Conservation (phyloP, 2,329 filamentous ascomycete species). For the Trichoderma citrinoviride region DNA sequence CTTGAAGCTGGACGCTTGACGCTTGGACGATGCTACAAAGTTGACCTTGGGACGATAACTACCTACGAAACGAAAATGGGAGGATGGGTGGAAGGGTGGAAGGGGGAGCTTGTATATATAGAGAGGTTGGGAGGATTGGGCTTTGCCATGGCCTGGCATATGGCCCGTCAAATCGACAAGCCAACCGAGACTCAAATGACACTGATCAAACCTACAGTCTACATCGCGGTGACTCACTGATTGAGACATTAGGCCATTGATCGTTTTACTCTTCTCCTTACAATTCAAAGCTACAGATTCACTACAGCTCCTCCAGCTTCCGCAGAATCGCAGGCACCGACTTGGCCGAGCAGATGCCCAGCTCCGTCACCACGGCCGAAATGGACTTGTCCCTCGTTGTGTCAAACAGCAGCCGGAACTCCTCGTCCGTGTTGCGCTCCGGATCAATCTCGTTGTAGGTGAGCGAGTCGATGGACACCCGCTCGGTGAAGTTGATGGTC, state of each 20-base stretch:
- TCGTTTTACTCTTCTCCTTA: not conserved
- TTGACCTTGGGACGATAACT: too few species aligned
- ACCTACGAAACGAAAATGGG: not conserved
- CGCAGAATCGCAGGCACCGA: constrained; percentile 68
- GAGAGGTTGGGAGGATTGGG: not conserved
- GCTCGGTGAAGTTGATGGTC: constrained; percentile 86
- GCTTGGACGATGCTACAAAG: too few species aligned
- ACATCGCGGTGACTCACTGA: too few species aligned
- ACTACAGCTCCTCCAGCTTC: constrained; percentile 56
- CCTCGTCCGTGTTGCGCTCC: constrained; percentile 59
- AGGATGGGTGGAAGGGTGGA: not conserved
- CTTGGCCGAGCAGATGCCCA: constrained; percentile 80
- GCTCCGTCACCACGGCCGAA: constrained; percentile 85
- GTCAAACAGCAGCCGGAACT: constrained; percentile 76
- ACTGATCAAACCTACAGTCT: too few species aligned
- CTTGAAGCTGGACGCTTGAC: not conserved
- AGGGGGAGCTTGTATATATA: constrained; percentile 6
- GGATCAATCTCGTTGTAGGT: constrained; percentile 89
- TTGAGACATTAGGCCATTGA: not conserved
- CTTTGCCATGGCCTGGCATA: too few species aligned
- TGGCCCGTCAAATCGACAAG: too few species aligned
- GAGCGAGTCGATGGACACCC: constrained; percentile 86
- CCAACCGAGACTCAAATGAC: too few species aligned
- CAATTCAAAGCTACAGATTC: not conserved
- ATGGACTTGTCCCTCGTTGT: constrained; percentile 86